Conservation (phyloP, 768 basidiomycete genomes). For the Mycena albidolilacea region DNA sequence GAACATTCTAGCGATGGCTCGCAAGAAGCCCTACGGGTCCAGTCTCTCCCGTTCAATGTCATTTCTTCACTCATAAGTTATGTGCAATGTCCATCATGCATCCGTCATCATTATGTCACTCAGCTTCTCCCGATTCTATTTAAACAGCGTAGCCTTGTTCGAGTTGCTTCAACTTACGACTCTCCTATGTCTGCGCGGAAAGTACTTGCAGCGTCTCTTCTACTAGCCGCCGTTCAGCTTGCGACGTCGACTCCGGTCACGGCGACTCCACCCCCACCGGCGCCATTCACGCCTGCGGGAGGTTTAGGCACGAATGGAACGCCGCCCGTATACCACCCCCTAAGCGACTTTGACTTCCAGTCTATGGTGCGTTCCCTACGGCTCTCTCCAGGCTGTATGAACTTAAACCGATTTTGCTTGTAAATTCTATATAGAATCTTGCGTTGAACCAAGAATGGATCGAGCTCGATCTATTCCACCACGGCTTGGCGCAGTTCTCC, state of each 20-base stretch:
- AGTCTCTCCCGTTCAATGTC: neutral
- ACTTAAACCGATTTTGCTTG: neutral
- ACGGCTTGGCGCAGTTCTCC: conserved; percentile 69
- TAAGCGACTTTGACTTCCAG: conserved; percentile 66
- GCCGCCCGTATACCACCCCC: conserved; percentile 51
- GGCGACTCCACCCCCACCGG: conserved; percentile 16
- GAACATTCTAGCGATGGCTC: neutral
- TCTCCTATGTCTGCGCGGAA: neutral
- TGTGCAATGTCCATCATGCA: neutral
- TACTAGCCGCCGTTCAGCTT: neutral
- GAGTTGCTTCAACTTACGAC: neutral
- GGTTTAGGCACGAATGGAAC: conserved; percentile 40
- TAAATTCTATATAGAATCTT: conserved; percentile 55
- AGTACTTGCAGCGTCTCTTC: neutral
- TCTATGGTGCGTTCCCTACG: conserved; percentile 53
- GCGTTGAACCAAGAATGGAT: conserved; percentile 77
- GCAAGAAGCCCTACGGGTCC: neutral
- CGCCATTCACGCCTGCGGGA: conserved; percentile 36
- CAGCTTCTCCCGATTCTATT: neutral
- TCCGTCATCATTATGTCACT: neutral
- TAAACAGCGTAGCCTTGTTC: neutral
- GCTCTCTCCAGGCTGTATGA: too few species aligned
- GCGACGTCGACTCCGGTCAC: too few species aligned
- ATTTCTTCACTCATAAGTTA: neutral
- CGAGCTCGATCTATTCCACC: conserved; percentile 72